These are phyloP conservation scores for Cicer yamashitae DNA, from an alignment of 306 rosid species.

Conservation along the genomic window DNA sequence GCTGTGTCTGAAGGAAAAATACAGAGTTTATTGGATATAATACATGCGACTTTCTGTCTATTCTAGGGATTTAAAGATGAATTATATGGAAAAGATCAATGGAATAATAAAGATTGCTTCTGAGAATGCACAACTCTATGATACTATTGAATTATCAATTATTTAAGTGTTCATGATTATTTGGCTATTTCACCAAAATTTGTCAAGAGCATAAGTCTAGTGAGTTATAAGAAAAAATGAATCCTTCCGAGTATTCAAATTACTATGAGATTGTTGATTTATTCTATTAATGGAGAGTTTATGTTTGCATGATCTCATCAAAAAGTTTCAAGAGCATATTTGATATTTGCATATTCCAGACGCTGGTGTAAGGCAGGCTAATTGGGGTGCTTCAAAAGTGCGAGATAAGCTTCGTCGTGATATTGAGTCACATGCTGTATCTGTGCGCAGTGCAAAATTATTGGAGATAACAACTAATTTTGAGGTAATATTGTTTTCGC, in stretches of 20 bases:
- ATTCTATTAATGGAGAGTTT: constrained; percentile 1
- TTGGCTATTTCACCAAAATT: not conserved
- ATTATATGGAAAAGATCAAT: not conserved
- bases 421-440: constrained; percentile 65
- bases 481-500: constrained; percentile 60
- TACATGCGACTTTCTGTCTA: not conserved
- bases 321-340: not conserved
- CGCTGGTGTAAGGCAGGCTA: constrained; percentile 64
- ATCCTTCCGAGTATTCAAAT: constrained; percentile 1
- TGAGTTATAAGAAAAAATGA: constrained; percentile 12
- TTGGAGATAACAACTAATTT: constrained; percentile 52
- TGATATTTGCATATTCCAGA: constrained; percentile 54
- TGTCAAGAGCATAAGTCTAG: constrained; percentile 3
- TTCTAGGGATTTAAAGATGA: constrained; percentile 16
- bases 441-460: constrained; percentile 62
- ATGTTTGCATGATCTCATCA: not conserved
- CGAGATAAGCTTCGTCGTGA: constrained; percentile 77
- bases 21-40: constrained; percentile 12
- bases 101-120: not conserved
- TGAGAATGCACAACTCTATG: constrained; percentile 15
- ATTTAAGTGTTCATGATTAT: constrained; percentile 21
- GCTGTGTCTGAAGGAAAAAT: not conserved
- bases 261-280: not conserved
- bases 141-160: not conserved
- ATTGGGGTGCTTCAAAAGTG: constrained; percentile 74